A percentile compares a stretch with the other conserved stretches of the same genome.
These are phyloP conservation scores for Rosa lucieae DNA, from an alignment of 306 rosid species.

Conservation along the genomic window DNA sequence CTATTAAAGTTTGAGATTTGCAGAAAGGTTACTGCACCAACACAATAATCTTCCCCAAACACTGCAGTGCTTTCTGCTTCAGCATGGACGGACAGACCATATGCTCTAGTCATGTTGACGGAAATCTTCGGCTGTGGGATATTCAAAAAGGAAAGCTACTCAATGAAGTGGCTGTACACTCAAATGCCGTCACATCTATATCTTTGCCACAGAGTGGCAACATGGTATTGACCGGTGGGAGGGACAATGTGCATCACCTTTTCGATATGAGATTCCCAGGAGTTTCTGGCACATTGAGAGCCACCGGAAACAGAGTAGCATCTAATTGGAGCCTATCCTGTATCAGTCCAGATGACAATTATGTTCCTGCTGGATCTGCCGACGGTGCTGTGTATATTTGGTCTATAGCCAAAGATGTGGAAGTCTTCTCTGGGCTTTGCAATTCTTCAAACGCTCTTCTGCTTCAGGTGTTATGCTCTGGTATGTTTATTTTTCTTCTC, in stretches of 20 bases:
- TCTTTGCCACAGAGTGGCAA: constrained; percentile 83
- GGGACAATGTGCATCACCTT: constrained; percentile 86
- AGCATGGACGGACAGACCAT: constrained; percentile 88
- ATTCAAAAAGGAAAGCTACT: constrained; percentile 77
- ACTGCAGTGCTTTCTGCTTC: constrained; percentile 86
- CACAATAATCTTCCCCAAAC: constrained; percentile 75
- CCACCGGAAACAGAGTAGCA: constrained; percentile 73
- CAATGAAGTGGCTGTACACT: constrained; percentile 92
- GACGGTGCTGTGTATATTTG: constrained; percentile 87
- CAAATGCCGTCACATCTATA: constrained; percentile 75
- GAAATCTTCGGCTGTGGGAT: constrained; percentile 93
- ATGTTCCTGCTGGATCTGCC: constrained; percentile 88
- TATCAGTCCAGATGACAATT: constrained; percentile 85
- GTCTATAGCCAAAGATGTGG: constrained; percentile 65
- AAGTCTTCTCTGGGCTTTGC: constrained; percentile 72
- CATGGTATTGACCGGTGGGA: constrained; percentile 80
- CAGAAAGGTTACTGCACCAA: constrained; percentile 91
- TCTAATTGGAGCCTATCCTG: constrained; percentile 98
- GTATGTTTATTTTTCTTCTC: constrained; percentile 19
- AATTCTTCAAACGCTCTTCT: constrained; percentile 57
- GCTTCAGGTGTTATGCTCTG: constrained; percentile 77
- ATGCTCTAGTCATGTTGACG: constrained; percentile 91
- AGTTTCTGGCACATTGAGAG: constrained; percentile 80
- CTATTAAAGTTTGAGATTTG: constrained; percentile 95
- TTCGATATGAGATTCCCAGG: constrained; percentile 86